phyloP scores from a whole-genome alignment of 495 filamentous ascomycete species.

The Neurospora sublineolata region DNA sequence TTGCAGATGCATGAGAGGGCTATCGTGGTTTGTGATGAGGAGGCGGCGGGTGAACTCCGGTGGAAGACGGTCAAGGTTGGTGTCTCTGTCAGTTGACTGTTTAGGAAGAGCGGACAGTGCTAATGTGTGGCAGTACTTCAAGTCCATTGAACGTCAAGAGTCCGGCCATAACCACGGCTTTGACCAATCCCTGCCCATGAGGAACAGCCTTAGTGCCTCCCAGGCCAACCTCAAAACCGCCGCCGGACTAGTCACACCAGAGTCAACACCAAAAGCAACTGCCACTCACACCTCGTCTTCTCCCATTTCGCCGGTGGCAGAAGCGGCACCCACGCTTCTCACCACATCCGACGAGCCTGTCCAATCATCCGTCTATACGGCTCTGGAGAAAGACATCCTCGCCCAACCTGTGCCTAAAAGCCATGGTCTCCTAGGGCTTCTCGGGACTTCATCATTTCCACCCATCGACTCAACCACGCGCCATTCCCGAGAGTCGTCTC shows the following conservation, averaged over 20 bases:
- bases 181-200: slow-evolving; percentile 45
- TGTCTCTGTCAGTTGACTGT: background rate
- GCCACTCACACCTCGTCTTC: background rate
- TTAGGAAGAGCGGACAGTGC: background rate
- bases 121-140: slow-evolving; percentile 46
- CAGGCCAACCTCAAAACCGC: slow-evolving; percentile 5
- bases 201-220: slow-evolving; percentile 27
- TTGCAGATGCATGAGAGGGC: slow-evolving; percentile 72
- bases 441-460: slow-evolving; percentile 6
- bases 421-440: slow-evolving; percentile 1
- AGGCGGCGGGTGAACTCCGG: slow-evolving; percentile 71
- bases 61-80: slow-evolving; percentile 71
- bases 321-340: background rate
- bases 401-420: background rate
- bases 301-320: background rate
- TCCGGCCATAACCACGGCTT: slow-evolving; percentile 46
- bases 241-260: background rate
- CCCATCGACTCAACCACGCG: slow-evolving; percentile 32
- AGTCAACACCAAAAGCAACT: background rate
- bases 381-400: background rate
- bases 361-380: too few relatives aligned
- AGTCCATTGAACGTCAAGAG: slow-evolving; percentile 43
- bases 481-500: slow-evolving; percentile 35
- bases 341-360: too few relatives aligned
- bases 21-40: slow-evolving; percentile 74